Evolutionary conservation across 345 rosid genomes (phyloP), one percentile per base, ranked within the genome.

Genomic region (Lagerstroemia speciosa): DNA sequence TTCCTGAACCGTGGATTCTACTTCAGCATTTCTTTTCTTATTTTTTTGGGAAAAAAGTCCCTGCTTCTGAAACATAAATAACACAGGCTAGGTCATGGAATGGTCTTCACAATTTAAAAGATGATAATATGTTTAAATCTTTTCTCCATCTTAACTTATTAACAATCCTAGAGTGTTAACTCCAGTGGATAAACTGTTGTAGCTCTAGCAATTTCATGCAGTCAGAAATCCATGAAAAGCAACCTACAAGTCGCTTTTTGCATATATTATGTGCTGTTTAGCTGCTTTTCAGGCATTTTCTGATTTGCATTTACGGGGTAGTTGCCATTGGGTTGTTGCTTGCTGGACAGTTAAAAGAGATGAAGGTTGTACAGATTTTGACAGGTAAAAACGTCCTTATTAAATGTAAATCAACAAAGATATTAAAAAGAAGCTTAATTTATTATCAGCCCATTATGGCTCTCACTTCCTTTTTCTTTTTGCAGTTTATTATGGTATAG

Each of bases 401-500:
- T 20, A 14, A 64, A 40, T 14, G 2, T 37, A 0, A 34, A 8
- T 34, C 27, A 19, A 19, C 27, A 32, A 5, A 19, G 14, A 34
- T 15, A 8, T n/a, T n/a, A n/a, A n/a, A n/a, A 36, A 22, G 6
- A 33, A 17, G 34, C 7, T n/a, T 37, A 19, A 64, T 7, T 62
- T 1, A 22, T 65, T 38, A 27, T n/a, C 20, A 37, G 19, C 29
- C 29, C 24, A 38, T 33, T 31, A 20, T 30, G 34, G 20, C 14
- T 65, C 67, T 40, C 31, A 52, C 62, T 60, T 40, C 38, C 38
- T 22, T 12, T 16, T 61, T 19, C 24, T 27, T 33, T 66, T 72
- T 74, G 78, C 96, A 89, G 99, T 82, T 76, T 86, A 91, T 81
- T 91, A 89, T 65, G 92, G 92, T 12, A 67, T 91, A 55, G 95